Base-by-base conservation (phyloP, 768 basidiomycete genomes). In the Boletus subparvulus region DNA sequence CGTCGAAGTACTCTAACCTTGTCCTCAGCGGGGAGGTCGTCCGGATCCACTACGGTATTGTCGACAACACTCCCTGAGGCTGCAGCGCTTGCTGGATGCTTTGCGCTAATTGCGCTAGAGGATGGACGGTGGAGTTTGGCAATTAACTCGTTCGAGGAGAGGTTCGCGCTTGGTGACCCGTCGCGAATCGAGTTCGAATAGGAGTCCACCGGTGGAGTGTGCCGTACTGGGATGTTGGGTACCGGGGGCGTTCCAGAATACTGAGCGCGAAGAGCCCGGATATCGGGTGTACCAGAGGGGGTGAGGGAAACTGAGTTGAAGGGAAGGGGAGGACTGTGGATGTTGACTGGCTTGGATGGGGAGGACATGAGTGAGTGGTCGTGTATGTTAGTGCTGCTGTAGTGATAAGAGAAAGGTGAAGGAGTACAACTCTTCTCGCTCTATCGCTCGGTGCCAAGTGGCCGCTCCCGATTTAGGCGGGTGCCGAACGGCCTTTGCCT, bases 1-100 rank as follows among this genome's bases (percentile, higher is more conserved):
- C 85, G 81, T 47, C 88, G 77, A 17, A 98, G 73, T 2, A 97
- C 83, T 64, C 82, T 84, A 3, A 86, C 87, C 74, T 93, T 97
- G 67, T 94, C 91, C 60, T 92, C 90, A 21, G 88, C 87, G 0
- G 89, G 80, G 28, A 93, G 73, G 26, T 79, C 83, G 21, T 89
- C 87, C 14, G 88, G 64, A 58, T 79, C 78, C 17, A 52, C 73
- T 52, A 61, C 33, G 40, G 57, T 46, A 63, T 65, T 54, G 61
- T 73, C 55, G 69, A 68, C 14, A 66, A 73, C 53, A 67, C 72
- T 65, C 10, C 56, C 62, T 5, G 74, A 62, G 16, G 58, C 71
- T 41, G 45, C 68, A 61, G 67, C 66, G 58, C 35, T 56, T 47
- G 65, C 45, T 11, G 75, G 72, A 24, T 72, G 70, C 41, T 69